Evolutionary conservation across 2,329 filamentous ascomycete genomes (phyloP).

Genomic region (Fusarium aywerte): DNA sequence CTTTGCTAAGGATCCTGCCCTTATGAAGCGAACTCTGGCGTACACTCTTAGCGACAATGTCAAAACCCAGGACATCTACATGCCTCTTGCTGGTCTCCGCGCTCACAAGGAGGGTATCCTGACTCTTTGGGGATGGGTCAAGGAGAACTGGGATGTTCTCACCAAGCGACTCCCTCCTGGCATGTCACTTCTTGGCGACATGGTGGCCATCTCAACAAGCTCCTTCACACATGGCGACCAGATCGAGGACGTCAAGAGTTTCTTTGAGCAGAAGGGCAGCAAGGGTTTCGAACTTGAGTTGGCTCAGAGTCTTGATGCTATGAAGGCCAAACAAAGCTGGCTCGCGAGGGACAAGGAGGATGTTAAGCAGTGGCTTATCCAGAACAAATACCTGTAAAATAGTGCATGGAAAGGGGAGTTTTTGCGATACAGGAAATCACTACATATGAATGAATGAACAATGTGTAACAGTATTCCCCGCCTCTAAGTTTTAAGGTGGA

Average conservation of each 20-base stretch:
- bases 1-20: slow-evolving; percentile 77
- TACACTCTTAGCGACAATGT: slow-evolving; percentile 82
- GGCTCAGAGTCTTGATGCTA: slow-evolving; percentile 87
- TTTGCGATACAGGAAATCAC: background rate
- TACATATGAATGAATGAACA: slow-evolving; percentile 4
- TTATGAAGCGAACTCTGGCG: slow-evolving; percentile 83
- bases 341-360: slow-evolving; percentile 72
- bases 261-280: slow-evolving; percentile 84
- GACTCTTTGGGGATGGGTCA: slow-evolving; percentile 85
- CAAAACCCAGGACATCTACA: slow-evolving; percentile 94
- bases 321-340: slow-evolving; percentile 78
- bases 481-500: no score
- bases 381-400: slow-evolving; percentile 46
- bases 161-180: slow-evolving; percentile 85
- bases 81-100: slow-evolving; percentile 83
- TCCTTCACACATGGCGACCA: slow-evolving; percentile 83
- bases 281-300: slow-evolving; percentile 87
- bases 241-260: slow-evolving; percentile 77
- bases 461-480: background rate
- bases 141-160: slow-evolving; percentile 87
- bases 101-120: slow-evolving; percentile 81
- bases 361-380: slow-evolving; percentile 67
- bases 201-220: slow-evolving; percentile 84
- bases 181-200: slow-evolving; percentile 83
- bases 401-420: background rate